phyloP scores from a whole-genome alignment of 83 land plant genomes.

The Larix sibirica region DNA sequence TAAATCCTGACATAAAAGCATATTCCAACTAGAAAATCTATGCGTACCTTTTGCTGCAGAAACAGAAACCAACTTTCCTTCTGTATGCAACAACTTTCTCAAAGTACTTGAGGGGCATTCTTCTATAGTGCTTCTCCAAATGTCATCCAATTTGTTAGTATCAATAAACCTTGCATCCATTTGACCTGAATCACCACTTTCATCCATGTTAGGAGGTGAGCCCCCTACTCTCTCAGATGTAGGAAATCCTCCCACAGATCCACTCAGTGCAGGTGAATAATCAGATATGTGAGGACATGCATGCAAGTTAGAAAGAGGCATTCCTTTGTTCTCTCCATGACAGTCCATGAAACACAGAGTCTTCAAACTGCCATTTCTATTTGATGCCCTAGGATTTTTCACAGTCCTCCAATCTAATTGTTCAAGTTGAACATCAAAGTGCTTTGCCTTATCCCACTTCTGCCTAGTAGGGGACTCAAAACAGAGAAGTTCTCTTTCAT shows the following conservation, averaged over 20 bases:
- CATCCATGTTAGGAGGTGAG: not conserved
- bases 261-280: slow-evolving; percentile 5
- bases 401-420: not conserved
- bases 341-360: slow-evolving; percentile 2
- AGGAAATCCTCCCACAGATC: not conserved
- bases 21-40: slow-evolving; percentile 1
- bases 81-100: slow-evolving; percentile 40
- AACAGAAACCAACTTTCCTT: slow-evolving; percentile 68
- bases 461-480: not conserved
- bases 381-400: not conserved
- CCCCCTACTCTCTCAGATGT: not conserved
- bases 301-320: slow-evolving; percentile 2
- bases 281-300: not conserved
- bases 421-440: slow-evolving; percentile 18
- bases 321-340: slow-evolving; percentile 9
- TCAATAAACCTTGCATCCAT: not conserved
- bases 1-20: not conserved
- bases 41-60: slow-evolving; percentile 61
- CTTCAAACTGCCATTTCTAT: not conserved
- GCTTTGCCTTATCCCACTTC: slow-evolving; percentile 16
- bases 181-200: slow-evolving; percentile 1
- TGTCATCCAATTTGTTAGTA: slow-evolving; percentile 31
- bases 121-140: slow-evolving; percentile 65
- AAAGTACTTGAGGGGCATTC: slow-evolving; percentile 62
- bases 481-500: slow-evolving; percentile 6